These are phyloP conservation scores for Bidens hawaiensis DNA, from an alignment of 140 eudicot genomes.

Conservation along the genomic window DNA sequence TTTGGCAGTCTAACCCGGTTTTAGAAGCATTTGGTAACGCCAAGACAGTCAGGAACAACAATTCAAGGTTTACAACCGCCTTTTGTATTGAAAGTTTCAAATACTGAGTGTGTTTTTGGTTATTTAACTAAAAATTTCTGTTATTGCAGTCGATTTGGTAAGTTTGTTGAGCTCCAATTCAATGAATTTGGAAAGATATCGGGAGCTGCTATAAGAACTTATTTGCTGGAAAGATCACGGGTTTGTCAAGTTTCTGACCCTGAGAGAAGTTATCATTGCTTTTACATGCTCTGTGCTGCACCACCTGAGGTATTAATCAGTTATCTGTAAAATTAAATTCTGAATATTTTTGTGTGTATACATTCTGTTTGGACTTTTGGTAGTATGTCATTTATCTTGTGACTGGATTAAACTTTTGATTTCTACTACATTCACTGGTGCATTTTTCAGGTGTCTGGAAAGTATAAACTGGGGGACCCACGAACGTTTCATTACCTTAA, in stretches of 20 bases:
- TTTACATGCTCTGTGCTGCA: slow-evolving; percentile 94
- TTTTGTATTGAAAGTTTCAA: too few species aligned
- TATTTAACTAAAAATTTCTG: neutral
- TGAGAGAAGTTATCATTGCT: slow-evolving; percentile 91
- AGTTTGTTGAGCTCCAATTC: slow-evolving; percentile 88
- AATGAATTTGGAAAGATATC: slow-evolving; percentile 58
- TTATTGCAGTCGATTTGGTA: slow-evolving; percentile 81
- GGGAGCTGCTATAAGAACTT: slow-evolving; percentile 95
- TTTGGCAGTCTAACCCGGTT: slow-evolving; percentile 62
- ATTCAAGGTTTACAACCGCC: too few species aligned
- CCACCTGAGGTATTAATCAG: slow-evolving; percentile 70
- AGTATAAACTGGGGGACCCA: slow-evolving; percentile 65
- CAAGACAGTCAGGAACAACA: too few species aligned
- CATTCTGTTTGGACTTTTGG: slow-evolving; percentile 6
- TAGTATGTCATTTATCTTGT: neutral
- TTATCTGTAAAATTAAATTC: neutral
- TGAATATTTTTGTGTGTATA: neutral
- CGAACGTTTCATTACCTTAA: slow-evolving; percentile 61
- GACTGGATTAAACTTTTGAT: slow-evolving; percentile 7
- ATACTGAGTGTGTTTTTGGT: neutral
- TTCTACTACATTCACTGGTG: slow-evolving; percentile 4
- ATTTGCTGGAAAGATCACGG: slow-evolving; percentile 85
- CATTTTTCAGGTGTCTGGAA: slow-evolving; percentile 49
- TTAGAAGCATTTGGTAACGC: slow-evolving; percentile 47
- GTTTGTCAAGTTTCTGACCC: slow-evolving; percentile 94